phyloP scores from a whole-genome alignment of 805 yeast species.

The Peterozyma toletana region DNA sequence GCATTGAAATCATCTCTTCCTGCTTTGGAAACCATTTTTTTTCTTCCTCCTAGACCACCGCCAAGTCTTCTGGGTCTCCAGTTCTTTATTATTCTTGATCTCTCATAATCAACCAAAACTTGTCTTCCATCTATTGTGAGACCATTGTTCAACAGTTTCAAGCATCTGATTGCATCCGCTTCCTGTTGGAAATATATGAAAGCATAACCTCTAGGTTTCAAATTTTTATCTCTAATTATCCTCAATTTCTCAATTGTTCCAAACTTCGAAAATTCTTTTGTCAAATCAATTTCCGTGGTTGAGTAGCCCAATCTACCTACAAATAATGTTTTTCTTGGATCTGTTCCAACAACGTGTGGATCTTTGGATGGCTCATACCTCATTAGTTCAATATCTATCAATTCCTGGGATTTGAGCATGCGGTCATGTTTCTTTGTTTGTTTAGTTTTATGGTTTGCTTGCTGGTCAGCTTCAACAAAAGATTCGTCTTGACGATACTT shows the following conservation, averaged over 20 bases:
- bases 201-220: constrained; percentile 74
- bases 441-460: constrained; percentile 19
- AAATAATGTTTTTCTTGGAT: constrained; percentile 76
- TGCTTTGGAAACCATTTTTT: neutral
- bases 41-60: constrained; percentile 87
- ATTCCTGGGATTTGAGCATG: constrained; percentile 13
- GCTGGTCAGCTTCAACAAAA: constrained; percentile 24
- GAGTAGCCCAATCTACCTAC: constrained; percentile 64
- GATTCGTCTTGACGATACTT: constrained; percentile 22
- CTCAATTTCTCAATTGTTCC: constrained; percentile 65
- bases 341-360: constrained; percentile 46
- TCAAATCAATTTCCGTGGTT: constrained; percentile 61
- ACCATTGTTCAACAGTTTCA: constrained; percentile 45
- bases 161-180: constrained; percentile 53
- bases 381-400: constrained; percentile 26
- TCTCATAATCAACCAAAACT: constrained; percentile 63
- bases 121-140: constrained; percentile 42
- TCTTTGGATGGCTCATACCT: constrained; percentile 54
- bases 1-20: too few species aligned
- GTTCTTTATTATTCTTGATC: constrained; percentile 56
- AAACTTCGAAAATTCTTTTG: constrained; percentile 49
- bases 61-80: constrained; percentile 78
- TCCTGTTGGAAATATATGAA: constrained; percentile 66
- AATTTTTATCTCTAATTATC: constrained; percentile 47
- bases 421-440: constrained; percentile 11